These are phyloP conservation scores for Micractinium conductrix DNA, from an alignment of 139 green algal genomes.

Conservation along the genomic window DNA sequence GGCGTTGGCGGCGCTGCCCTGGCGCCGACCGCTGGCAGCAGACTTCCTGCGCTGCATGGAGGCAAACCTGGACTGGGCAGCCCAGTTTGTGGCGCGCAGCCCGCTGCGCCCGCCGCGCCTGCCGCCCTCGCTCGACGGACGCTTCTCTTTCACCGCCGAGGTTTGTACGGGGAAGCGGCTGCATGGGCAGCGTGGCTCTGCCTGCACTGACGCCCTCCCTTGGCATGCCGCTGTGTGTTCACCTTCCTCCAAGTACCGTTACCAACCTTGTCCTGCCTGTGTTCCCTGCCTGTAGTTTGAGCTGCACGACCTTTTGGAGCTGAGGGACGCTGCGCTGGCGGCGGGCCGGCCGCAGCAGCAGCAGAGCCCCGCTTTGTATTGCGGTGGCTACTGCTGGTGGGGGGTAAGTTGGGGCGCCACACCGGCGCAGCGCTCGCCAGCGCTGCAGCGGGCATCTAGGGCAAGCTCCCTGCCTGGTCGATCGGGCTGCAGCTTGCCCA, in stretches of 20 bases:
- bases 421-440: too few relatives aligned
- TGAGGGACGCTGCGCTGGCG: slow-evolving; percentile 8
- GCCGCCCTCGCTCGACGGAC: slow-evolving; percentile 19
- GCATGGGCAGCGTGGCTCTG: too few relatives aligned
- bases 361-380: slow-evolving; percentile 26
- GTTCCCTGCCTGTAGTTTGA: slow-evolving; percentile 13
- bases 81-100: neutral
- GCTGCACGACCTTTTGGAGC: slow-evolving; percentile 26
- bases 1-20: slow-evolving; percentile 12
- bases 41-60: slow-evolving; percentile 32
- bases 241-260: too few relatives aligned
- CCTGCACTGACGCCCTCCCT: too few relatives aligned
- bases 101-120: neutral
- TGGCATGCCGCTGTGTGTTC: too few relatives aligned
- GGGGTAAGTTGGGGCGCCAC: neutral
- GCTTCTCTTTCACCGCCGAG: slow-evolving; percentile 30
- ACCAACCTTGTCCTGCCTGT: too few relatives aligned
- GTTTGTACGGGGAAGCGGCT: neutral
- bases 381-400: slow-evolving; percentile 31
- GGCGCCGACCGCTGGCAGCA: slow-evolving; percentile 13
- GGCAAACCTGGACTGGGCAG: slow-evolving; percentile 25
- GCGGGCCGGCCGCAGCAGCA: slow-evolving; percentile 18
- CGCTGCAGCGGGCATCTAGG: too few relatives aligned
- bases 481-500: too few relatives aligned
- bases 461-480: too few relatives aligned